phyloP scores from a whole-genome alignment of 371 early-diverging fungal genomes.

The Mucor mucedo region DNA sequence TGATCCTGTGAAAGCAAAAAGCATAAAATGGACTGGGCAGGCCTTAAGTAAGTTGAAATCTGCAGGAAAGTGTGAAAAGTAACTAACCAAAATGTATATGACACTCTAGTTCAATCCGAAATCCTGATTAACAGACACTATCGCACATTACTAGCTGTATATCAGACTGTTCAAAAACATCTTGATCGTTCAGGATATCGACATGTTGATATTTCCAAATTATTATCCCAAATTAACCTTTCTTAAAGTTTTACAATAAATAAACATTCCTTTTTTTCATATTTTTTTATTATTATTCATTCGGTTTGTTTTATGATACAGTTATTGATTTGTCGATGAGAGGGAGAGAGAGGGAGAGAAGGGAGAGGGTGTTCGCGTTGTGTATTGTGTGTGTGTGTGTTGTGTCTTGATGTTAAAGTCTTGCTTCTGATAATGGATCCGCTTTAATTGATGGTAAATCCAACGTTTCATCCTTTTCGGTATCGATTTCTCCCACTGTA shows the following conservation, averaged over 20 bases:
- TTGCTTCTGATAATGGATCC: conserved; percentile 41
- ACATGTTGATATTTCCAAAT: conserved; percentile 63
- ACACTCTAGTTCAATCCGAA: conserved; percentile 27
- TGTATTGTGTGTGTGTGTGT: background rate
- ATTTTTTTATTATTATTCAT: background rate
- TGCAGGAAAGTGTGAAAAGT: background rate
- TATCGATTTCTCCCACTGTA: conserved; percentile 55
- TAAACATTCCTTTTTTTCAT: background rate
- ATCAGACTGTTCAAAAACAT: conserved; percentile 57
- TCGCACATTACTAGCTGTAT: conserved; percentile 33
- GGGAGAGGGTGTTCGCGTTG: too few species aligned
- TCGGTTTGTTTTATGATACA: conserved; percentile 1
- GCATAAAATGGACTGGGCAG: conserved; percentile 10
- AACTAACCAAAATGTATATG: conserved; percentile 2
- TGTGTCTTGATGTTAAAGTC: conserved; percentile 19
- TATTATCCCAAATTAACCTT: conserved; percentile 40
- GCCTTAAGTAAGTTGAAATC: background rate
- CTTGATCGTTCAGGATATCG: conserved; percentile 65
- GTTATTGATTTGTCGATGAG: background rate
- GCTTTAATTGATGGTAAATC: conserved; percentile 51
- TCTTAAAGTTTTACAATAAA: background rate
- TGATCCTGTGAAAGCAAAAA: conserved; percentile 43
- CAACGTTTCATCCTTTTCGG: conserved; percentile 47
- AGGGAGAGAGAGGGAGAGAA: background rate
- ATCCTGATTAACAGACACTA: conserved; percentile 33